Percentiles rank a stretch among this genome's conserved stretches.
These are phyloP conservation scores for Penicillium sclerotigenum DNA, from an alignment of 2,329 filamentous ascomycete genomes.

Conservation along the genomic window DNA sequence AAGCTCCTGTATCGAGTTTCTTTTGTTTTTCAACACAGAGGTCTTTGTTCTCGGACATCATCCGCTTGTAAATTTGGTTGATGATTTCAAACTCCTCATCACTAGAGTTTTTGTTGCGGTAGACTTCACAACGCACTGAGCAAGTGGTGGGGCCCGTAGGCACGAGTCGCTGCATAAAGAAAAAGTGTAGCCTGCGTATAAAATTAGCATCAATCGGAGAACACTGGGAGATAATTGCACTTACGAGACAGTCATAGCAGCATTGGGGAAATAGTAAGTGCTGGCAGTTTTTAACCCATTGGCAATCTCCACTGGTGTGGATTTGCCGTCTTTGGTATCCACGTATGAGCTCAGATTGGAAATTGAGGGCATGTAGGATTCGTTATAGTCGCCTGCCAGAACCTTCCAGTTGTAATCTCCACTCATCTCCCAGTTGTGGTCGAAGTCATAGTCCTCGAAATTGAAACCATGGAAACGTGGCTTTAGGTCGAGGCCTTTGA, in stretches of 20 bases:
- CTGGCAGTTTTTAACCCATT: slow-evolving; percentile 41
- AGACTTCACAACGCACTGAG: slow-evolving; percentile 62
- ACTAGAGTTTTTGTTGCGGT: slow-evolving; percentile 57
- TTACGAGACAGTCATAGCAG: slow-evolving; percentile 35
- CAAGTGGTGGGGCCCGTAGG: slow-evolving; percentile 52
- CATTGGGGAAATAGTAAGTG: slow-evolving; percentile 38
- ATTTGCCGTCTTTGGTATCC: slow-evolving; percentile 40
- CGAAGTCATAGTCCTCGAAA: slow-evolving; percentile 20
- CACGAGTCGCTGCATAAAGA: slow-evolving; percentile 63
- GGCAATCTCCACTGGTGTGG: slow-evolving; percentile 49
- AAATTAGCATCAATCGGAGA: not conserved
- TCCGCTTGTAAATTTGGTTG: slow-evolving; percentile 58
- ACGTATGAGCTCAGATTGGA: slow-evolving; percentile 54
- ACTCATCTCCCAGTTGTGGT: slow-evolving; percentile 18
- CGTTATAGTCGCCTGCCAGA: slow-evolving; percentile 38
- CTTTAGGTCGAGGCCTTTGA: slow-evolving; percentile 15
- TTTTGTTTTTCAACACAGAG: slow-evolving; percentile 58
- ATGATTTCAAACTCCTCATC: slow-evolving; percentile 58
- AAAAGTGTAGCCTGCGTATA: slow-evolving; percentile 49
- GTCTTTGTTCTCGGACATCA: slow-evolving; percentile 63
- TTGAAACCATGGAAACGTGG: slow-evolving; percentile 13
- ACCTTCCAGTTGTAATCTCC: slow-evolving; percentile 25
- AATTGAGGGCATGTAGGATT: slow-evolving; percentile 47
- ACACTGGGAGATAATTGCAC: not conserved
- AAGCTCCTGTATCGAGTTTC: slow-evolving; percentile 59